Evolutionary conservation across 148 eudicot species (phyloP).

Genomic region (Rhododendron vialii): DNA sequence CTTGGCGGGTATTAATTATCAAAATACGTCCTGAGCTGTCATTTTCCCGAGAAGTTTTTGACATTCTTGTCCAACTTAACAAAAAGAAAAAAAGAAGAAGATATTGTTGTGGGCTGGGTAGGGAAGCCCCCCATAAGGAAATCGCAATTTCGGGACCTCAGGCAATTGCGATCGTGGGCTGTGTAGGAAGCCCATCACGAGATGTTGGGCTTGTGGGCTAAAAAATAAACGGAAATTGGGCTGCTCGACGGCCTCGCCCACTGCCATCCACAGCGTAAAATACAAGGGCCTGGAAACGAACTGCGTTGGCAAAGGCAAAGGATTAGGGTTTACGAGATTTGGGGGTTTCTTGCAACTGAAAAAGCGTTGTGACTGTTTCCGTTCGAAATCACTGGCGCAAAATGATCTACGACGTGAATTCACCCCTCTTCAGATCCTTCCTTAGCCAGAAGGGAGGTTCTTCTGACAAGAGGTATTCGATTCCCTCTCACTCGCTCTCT

Average conservation of each 20-base stretch:
- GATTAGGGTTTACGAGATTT: slow-evolving; percentile 5
- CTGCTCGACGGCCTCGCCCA: neutral
- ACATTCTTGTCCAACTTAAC: too few relatives aligned
- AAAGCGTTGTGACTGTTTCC: neutral
- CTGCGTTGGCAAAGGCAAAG: neutral
- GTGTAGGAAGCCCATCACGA: neutral
- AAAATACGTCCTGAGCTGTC: too few relatives aligned
- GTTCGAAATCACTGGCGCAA: neutral
- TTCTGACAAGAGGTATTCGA: slow-evolving; percentile 51
- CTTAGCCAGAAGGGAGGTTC: slow-evolving; percentile 70
- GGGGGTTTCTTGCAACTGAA: neutral
- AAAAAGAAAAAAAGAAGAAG: too few relatives aligned
- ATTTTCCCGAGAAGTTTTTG: too few relatives aligned
- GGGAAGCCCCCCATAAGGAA: neutral
- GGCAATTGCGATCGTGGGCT: neutral
- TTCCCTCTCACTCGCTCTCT: neutral
- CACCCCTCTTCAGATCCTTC: slow-evolving; percentile 61
- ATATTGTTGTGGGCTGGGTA: neutral
- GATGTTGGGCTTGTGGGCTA: neutral
- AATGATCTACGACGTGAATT: slow-evolving; percentile 69
- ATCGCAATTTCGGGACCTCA: neutral
- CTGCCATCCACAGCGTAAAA: neutral
- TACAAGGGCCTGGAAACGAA: neutral
- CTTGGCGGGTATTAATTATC: too few relatives aligned
- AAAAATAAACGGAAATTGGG: neutral